Conservation (phyloP, 1,139 yeast genomes). For the Protomyces inouyei region DNA sequence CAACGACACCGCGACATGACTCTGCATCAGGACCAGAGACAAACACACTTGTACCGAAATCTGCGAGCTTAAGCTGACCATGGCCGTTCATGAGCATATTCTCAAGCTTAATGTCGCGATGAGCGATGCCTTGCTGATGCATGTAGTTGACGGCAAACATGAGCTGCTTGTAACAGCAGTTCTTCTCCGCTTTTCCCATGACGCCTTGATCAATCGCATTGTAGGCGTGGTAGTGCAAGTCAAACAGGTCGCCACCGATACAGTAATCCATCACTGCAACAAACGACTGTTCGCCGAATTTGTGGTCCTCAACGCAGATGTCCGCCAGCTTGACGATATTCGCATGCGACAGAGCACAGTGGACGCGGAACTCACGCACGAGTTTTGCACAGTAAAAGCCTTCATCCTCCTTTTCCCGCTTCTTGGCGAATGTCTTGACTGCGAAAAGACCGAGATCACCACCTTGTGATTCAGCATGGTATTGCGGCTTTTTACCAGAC, state of each 20-base stretch:
- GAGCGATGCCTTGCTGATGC: slow-evolving; percentile 67
- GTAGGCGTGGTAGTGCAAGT: slow-evolving; percentile 44
- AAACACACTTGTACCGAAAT: slow-evolving; percentile 62
- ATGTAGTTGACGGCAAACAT: slow-evolving; percentile 65
- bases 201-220: slow-evolving; percentile 31
- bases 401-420: slow-evolving; percentile 45
- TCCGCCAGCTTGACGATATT: slow-evolving; percentile 67
- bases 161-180: slow-evolving; percentile 65
- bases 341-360: slow-evolving; percentile 62
- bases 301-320: slow-evolving; percentile 42
- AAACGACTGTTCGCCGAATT: slow-evolving; percentile 40
- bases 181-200: slow-evolving; percentile 47
- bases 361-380: slow-evolving; percentile 71
- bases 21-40: slow-evolving; percentile 45
- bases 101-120: slow-evolving; percentile 70
- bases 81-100: slow-evolving; percentile 60
- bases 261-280: slow-evolving; percentile 92
- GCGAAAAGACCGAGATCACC: slow-evolving; percentile 47
- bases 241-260: slow-evolving; percentile 88
- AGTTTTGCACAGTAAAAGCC: slow-evolving; percentile 62
- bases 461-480: slow-evolving; percentile 12
- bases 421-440: slow-evolving; percentile 61
- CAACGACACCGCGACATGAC: slow-evolving; percentile 39
- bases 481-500: slow-evolving; percentile 17
- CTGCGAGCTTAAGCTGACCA: slow-evolving; percentile 67